phyloP scores from a whole-genome alignment of 169 alveolate genomes.

The Neospora caninum region DNA sequence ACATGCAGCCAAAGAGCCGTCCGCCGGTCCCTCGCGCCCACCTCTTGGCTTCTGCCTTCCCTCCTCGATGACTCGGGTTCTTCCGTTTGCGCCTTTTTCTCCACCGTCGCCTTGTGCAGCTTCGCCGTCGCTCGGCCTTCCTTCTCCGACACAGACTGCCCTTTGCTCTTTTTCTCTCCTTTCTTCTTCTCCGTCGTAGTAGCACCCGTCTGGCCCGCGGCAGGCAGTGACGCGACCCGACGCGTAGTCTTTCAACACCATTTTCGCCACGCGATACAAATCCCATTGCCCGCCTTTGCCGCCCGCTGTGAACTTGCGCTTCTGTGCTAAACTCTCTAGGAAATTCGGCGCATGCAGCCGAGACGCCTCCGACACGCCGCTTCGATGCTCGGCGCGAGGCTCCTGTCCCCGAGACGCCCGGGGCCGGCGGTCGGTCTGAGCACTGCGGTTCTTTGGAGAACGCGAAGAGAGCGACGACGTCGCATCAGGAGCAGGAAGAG shows the following conservation, averaged over 20 bases:
- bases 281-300: constrained; percentile 96
- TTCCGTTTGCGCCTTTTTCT: too few relatives aligned
- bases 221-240: constrained; percentile 92
- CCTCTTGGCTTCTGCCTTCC: too few relatives aligned
- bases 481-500: constrained; percentile 37
- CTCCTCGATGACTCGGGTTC: too few relatives aligned
- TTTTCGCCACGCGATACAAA: constrained; percentile 93
- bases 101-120: too few relatives aligned
- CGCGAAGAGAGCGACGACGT: neutral
- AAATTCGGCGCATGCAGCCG: constrained; percentile 71
- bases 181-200: constrained; percentile 28
- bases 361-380: neutral
- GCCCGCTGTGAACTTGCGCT: constrained; percentile 84
- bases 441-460: neutral
- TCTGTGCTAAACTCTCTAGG: constrained; percentile 81
- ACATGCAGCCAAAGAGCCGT: too few relatives aligned
- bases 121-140: too few relatives aligned
- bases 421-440: neutral
- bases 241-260: constrained; percentile 93
- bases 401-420: neutral
- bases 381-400: neutral
- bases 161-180: neutral
- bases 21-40: too few relatives aligned
- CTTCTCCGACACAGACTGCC: too few relatives aligned
- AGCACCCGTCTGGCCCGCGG: constrained; percentile 44